Evolutionary conservation across 2,329 filamentous ascomycete genomes (phyloP).

Genomic region (Cordyceps javanica): DNA sequence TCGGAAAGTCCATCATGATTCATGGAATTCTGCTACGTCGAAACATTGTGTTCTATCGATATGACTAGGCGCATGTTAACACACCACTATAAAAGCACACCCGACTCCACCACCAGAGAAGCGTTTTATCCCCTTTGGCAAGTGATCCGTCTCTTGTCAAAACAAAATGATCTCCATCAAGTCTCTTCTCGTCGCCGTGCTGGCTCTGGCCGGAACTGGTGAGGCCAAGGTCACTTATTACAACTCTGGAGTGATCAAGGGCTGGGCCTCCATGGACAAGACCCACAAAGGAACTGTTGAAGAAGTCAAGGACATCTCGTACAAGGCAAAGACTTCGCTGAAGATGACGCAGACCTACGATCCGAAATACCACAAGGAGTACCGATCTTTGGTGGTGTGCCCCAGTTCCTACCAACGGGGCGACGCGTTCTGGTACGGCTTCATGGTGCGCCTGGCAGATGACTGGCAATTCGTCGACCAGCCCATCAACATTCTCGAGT

Average conservation of each 20-base stretch:
- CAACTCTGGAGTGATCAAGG: slow-evolving; percentile 34
- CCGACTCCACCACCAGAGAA: neutral
- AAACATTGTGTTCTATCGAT: too few species aligned
- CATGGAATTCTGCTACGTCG: too few species aligned
- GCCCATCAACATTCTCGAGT: slow-evolving; percentile 43
- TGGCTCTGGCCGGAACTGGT: slow-evolving; percentile 21
- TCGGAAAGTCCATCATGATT: too few species aligned
- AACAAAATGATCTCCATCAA: slow-evolving; percentile 13
- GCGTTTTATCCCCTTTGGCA: neutral
- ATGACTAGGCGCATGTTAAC: neutral
- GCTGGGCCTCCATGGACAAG: slow-evolving; percentile 33
- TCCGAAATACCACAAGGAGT: slow-evolving; percentile 35
- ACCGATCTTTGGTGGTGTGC: slow-evolving; percentile 42
- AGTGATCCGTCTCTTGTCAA: neutral
- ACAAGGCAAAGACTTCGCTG: slow-evolving; percentile 32
- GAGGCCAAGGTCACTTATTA: slow-evolving; percentile 33
- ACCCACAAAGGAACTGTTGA: slow-evolving; percentile 37
- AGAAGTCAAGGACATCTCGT: slow-evolving; percentile 34
- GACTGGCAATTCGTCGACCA: slow-evolving; percentile 41
- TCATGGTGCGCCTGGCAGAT: slow-evolving; percentile 41
- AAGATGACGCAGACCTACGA: slow-evolving; percentile 41
- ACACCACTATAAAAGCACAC: neutral
- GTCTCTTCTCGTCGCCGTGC: slow-evolving; percentile 11
- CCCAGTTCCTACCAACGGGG: slow-evolving; percentile 38
- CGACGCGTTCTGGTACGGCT: slow-evolving; percentile 43